Evolutionary conservation across 2,329 filamentous ascomycete genomes (phyloP), one percentile per base, ranked within the genome.

Genomic region (Bipolaris bicolor): DNA sequence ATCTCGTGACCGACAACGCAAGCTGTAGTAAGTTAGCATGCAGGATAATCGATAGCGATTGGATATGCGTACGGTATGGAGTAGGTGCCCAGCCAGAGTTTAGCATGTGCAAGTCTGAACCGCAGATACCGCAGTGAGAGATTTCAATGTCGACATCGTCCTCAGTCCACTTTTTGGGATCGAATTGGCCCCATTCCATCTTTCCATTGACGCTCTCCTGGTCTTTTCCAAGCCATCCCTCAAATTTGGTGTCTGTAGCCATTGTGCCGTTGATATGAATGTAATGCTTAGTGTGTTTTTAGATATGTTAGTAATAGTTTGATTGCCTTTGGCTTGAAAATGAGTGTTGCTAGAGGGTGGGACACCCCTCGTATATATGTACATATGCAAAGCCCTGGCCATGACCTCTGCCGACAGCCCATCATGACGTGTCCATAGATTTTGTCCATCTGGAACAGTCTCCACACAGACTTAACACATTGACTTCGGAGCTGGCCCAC

Each of bases 181-280:
- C 71, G 63, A 77, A 81, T 44, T 76, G 76, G 52, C 80, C 76
- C 82, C 82, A 84, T 48, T 79, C 76, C 81, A 85, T 83, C 55
- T 84, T 83, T 61, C 84, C 84, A 54, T 84, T 66, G 57, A 73
- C 79, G 16, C 81, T 74, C 57, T 78, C 73, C 22, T 77, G 64
- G 71, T 82, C 81, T 34, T 82, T 77, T 65, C 82, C 84, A 70
- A 84, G 77, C 83, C 83, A 86, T 64, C 83, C 84, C 69, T 83
- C 78, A 65, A 86, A 86, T 22, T 62, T 65, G 26, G 63, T 63
- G 41, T 63, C 61, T 50, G 63, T 57, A 16, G 54, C 55, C 66
- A 68, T 70, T 54, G 33, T 52, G 40, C 24, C 10, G 37, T 46
- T 46, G 20, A 34, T 33, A 29, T 16, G 26, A 29, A 11, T 40